A percentile compares a stretch with the other conserved stretches of the same genome.
phyloP scores from a whole-genome alignment of 2,329 filamentous ascomycete genomes.

The Colletotrichum sp. region DNA sequence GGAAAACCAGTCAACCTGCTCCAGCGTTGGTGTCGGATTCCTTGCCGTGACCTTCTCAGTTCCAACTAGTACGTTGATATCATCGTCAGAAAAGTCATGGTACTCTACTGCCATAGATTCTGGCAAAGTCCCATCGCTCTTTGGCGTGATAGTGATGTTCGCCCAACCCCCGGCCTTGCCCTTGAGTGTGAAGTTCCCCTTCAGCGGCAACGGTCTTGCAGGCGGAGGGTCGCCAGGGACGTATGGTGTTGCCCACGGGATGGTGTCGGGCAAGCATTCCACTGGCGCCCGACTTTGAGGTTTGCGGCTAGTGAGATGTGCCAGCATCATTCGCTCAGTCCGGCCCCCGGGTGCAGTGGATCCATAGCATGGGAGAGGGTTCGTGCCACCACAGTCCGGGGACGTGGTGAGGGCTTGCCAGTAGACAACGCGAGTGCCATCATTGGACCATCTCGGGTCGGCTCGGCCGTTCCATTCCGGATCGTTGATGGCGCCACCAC shows the following conservation, averaged over 20 bases:
- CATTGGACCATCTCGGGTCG: constrained; percentile 42
- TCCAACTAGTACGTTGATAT: constrained; percentile 34
- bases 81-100: constrained; percentile 40
- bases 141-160: constrained; percentile 23
- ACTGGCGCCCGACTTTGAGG: constrained; percentile 27
- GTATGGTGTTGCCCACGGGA: constrained; percentile 2
- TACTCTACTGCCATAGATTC: constrained; percentile 38
- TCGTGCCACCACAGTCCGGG: constrained; percentile 43
- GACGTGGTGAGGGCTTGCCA: constrained; percentile 37
- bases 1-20: constrained; percentile 41
- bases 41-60: constrained; percentile 35
- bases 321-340: constrained; percentile 42
- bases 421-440: constrained; percentile 45
- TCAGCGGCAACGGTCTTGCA: not conserved
- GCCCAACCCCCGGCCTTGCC: constrained; percentile 21
- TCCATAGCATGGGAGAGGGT: constrained; percentile 40
- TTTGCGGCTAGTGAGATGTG: constrained; percentile 34
- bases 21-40: constrained; percentile 25
- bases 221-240: not conserved
- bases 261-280: not conserved
- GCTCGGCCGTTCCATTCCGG: constrained; percentile 48
- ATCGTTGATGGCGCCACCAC: constrained; percentile 37
- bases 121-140: not conserved
- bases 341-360: constrained; percentile 41
- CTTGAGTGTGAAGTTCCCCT: constrained; percentile 23